Evolutionary conservation across 768 basidiomycete genomes (phyloP).

Genomic region (Hygrophorus russula): DNA sequence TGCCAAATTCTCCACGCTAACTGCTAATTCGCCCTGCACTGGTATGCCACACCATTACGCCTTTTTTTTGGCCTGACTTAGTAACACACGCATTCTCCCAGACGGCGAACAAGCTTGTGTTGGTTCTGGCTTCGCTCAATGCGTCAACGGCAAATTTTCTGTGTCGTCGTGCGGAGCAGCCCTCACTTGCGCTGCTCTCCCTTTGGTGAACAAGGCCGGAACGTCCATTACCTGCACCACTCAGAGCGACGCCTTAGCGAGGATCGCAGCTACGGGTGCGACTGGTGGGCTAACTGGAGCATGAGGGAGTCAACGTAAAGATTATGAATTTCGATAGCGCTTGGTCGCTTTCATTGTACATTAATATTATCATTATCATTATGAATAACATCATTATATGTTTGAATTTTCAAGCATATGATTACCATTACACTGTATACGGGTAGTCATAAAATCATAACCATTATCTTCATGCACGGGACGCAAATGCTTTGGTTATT

Average conservation of each 20-base stretch:
- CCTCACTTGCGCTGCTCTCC: conserved; percentile 36
- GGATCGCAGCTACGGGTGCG: conserved; percentile 16
- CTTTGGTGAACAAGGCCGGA: conserved; percentile 41
- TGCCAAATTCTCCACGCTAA: conserved; percentile 38
- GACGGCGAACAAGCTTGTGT: conserved; percentile 37
- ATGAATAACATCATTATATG: too few species aligned
- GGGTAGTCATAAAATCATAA: too few species aligned
- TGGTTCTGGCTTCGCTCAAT: conserved; percentile 36
- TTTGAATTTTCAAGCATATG: too few species aligned
- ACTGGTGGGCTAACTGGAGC: conserved; percentile 29
- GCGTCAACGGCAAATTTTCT: conserved; percentile 35
- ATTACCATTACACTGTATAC: too few species aligned
- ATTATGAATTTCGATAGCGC: too few species aligned
- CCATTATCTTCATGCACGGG: too few species aligned
- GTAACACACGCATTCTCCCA: conserved; percentile 16
- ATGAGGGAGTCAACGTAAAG: too few species aligned
- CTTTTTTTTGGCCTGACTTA: background rate
- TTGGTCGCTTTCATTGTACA: too few species aligned
- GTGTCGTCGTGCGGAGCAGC: conserved; percentile 25
- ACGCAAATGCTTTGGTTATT: too few species aligned
- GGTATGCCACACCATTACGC: conserved; percentile 9
- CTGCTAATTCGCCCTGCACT: conserved; percentile 33
- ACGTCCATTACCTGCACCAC: conserved; percentile 39
- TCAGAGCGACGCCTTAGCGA: conserved; percentile 3
- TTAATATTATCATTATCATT: too few species aligned